Base-by-base conservation (phyloP, 768 basidiomycete genomes). In the Tephrocybe rancida region DNA sequence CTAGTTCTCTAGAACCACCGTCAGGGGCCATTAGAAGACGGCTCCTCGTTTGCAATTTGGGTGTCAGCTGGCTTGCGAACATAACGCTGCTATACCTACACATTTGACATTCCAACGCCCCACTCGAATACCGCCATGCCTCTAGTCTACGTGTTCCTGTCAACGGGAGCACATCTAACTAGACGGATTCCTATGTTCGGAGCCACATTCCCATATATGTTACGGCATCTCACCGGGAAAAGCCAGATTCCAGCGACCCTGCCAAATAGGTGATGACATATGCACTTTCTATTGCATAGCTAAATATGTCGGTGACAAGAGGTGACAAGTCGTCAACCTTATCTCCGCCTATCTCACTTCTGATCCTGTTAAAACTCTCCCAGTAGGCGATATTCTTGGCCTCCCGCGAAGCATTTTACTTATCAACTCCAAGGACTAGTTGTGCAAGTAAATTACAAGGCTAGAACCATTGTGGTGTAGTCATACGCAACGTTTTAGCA, bases 211-310 rank as follows among this genome's bases (percentile, higher is more conserved):
- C 57, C 55, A 41, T 48, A 55, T 57, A 14, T 26, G 55, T 47
- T 30, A 52, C 21, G 49, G 44, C 29, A 39, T 34, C 54, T 54
- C 32, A 34, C 42, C 38, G 46, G 47, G 35, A 24, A 43, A 50
- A 26, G 16, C 18, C 39, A 41, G 48, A 46, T 47, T 52, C 16
- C 38, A 29, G 9, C 26, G 50, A 43, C 50, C 54, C 60, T 58
- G 51, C 44, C 45, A 39, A 48, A 43, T 39, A 47, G 54, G 37
- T 51, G 49, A 58, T 55, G 52, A 50, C 54, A 56, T 54, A 21
- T n/a, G n/a, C 6, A 7, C 21, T 41, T 24, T 44, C 26, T n/a
- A 6, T 50, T 8, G 5, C 8, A 29, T 11, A 29, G 26, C 32
- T 39, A 30, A 18, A 29, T 25, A 45, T 45, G 26, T 48, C 4